Evolutionary conservation across 2,329 filamentous ascomycete genomes (phyloP).

Genomic region (Aspergillus sergii): DNA sequence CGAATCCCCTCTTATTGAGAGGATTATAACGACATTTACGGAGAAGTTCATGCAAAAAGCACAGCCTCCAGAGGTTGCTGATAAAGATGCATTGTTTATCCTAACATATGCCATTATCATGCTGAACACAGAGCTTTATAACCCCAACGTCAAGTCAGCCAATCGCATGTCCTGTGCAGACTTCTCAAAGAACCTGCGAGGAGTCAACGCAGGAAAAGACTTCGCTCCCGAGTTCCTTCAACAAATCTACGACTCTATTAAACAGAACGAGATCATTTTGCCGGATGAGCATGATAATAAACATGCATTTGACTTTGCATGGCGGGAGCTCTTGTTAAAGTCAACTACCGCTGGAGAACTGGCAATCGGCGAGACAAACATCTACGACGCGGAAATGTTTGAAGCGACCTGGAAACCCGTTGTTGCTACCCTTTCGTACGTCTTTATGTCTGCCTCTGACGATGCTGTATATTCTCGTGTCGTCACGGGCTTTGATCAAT

Average conservation of each 20-base stretch:
- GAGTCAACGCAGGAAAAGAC: conserved; percentile 82
- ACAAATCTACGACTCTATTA: conserved; percentile 88
- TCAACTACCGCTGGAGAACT: conserved; percentile 74
- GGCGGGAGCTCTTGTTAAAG: conserved; percentile 91
- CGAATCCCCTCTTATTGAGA: conserved; percentile 88
- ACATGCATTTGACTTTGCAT: conserved; percentile 94
- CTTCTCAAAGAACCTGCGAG: conserved; percentile 86
- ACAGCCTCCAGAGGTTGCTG: conserved; percentile 72
- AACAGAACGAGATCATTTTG: conserved; percentile 89
- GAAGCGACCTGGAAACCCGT: conserved; percentile 93
- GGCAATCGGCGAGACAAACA: conserved; percentile 82
- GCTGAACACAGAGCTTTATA: conserved; percentile 96
- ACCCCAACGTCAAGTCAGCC: conserved; percentile 75
- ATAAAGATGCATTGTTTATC: conserved; percentile 86
- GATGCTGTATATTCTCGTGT: conserved; percentile 93
- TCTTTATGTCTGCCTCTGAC: conserved; percentile 98
- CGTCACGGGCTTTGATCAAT: conserved; percentile 93
- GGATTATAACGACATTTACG: conserved; percentile 84
- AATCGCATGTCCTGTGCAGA: conserved; percentile 83
- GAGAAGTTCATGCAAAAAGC: conserved; percentile 77
- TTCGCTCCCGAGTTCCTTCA: conserved; percentile 83
- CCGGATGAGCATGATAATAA: conserved; percentile 97
- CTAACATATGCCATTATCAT: conserved; percentile 96
- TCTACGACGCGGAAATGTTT: conserved; percentile 98
- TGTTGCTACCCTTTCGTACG: conserved; percentile 90